A percentile compares a stretch with the other conserved stretches of the same genome.
These are phyloP conservation scores for Calophaca sinica DNA, from an alignment of 306 rosid genomes.

Conservation along the genomic window DNA sequence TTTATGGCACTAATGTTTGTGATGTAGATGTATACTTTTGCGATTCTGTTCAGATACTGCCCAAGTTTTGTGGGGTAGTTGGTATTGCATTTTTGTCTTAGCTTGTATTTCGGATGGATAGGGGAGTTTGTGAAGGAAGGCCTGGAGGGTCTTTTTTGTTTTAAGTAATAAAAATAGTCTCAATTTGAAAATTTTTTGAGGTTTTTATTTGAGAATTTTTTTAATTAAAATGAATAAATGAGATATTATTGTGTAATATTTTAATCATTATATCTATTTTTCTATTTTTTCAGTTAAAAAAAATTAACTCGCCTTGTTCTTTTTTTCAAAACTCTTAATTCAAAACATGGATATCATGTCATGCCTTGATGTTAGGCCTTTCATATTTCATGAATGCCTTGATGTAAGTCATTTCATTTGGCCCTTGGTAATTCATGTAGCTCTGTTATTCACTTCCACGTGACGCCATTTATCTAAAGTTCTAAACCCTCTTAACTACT, in stretches of 20 bases:
- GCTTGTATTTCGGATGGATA: no score
- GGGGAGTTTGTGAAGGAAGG: no score
- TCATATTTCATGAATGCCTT: background rate
- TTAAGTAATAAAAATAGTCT: no score
- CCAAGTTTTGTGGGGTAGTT: no score
- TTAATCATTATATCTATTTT: background rate
- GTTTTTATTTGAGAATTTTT: no score
- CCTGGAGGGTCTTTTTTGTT: no score
- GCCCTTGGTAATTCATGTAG: slow-evolving; percentile 24
- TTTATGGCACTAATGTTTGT: no score
- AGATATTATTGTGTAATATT: background rate
- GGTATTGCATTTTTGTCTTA: no score
- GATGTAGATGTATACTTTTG: no score
- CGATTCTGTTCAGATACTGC: no score
- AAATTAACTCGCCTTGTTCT: background rate
- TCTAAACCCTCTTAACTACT: background rate
- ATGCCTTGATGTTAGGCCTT: slow-evolving; percentile 47
- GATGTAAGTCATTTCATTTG: background rate
- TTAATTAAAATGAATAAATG: background rate
- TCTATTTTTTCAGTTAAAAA: background rate
- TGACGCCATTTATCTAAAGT: background rate
- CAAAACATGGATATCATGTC: background rate
- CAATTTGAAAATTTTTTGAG: no score
- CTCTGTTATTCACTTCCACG: background rate
- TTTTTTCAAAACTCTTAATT: no score